Evolutionary conservation across 352 stramenopile species (phyloP).

Genomic region (Globisporangium echinulatum): DNA sequence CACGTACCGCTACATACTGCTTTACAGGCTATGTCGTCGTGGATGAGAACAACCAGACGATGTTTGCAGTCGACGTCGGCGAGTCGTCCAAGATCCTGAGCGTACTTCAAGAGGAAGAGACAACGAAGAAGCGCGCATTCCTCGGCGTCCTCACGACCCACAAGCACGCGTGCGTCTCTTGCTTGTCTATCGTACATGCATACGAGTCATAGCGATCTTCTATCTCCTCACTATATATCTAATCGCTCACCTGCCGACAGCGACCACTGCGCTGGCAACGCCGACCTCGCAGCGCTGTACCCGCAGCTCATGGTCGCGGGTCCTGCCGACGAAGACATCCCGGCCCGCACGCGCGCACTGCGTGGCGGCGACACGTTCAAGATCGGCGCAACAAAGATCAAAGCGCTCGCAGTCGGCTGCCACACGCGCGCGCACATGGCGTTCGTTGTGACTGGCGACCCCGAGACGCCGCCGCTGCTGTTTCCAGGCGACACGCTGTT

Average conservation of each 20-base stretch:
- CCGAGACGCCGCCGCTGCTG: slow-evolving; percentile 62
- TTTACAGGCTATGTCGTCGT: slow-evolving; percentile 65
- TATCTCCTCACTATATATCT: neutral
- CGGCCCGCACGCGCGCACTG: slow-evolving; percentile 54
- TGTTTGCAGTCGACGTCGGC: slow-evolving; percentile 73
- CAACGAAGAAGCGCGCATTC: slow-evolving; percentile 56
- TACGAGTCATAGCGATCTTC: neutral
- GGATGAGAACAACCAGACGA: slow-evolving; percentile 77
- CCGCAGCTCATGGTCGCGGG: slow-evolving; percentile 60
- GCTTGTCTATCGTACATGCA: neutral
- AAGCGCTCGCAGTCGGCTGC: slow-evolving; percentile 73
- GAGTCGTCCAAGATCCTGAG: slow-evolving; percentile 56
- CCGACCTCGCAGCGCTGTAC: slow-evolving; percentile 57
- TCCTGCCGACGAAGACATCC: slow-evolving; percentile 70
- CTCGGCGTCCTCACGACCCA: slow-evolving; percentile 90
- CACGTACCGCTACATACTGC: neutral
- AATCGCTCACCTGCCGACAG: slow-evolving; percentile 15
- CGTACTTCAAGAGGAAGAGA: slow-evolving; percentile 67
- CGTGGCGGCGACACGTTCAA: slow-evolving; percentile 79
- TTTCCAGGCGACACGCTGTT: slow-evolving; percentile 89
- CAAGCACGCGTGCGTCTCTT: slow-evolving; percentile 78
- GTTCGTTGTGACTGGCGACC: slow-evolving; percentile 81
- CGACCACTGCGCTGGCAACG: slow-evolving; percentile 79
- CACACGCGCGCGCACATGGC: slow-evolving; percentile 82
- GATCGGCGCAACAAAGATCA: slow-evolving; percentile 64